Evolutionary conservation across 371 early-diverging fungal genomes (phyloP).

Genomic region (Blakeslea trispora): DNA sequence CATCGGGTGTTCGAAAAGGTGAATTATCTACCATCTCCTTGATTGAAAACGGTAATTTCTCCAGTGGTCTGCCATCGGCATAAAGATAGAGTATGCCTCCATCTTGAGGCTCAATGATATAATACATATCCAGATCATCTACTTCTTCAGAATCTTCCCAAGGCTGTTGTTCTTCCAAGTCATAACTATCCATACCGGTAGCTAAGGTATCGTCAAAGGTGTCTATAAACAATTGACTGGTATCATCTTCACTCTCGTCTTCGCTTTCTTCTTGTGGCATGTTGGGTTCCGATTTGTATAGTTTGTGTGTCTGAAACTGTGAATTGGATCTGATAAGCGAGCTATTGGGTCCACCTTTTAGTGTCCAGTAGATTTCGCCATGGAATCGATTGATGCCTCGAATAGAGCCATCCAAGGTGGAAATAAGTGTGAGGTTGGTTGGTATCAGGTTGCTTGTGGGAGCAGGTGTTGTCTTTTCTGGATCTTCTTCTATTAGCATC

Average conservation of each 20-base stretch:
- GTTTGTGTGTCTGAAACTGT: slow-evolving; percentile 18
- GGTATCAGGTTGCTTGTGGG: slow-evolving; percentile 7
- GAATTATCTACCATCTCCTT: slow-evolving; percentile 65
- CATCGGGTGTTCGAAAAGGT: slow-evolving; percentile 60
- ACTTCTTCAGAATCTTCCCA: slow-evolving; percentile 8
- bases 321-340: slow-evolving; percentile 41
- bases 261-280: neutral
- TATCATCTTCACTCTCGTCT: slow-evolving; percentile 9
- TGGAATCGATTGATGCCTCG: slow-evolving; percentile 43
- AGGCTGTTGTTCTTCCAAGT: slow-evolving; percentile 10
- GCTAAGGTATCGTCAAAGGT: slow-evolving; percentile 13
- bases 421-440: slow-evolving; percentile 40
- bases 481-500: slow-evolving; percentile 6
- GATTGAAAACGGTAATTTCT: slow-evolving; percentile 74
- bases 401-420: slow-evolving; percentile 51
- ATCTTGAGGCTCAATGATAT: slow-evolving; percentile 72
- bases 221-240: slow-evolving; percentile 7
- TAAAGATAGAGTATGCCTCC: slow-evolving; percentile 59
- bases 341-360: slow-evolving; percentile 34
- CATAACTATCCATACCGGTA: slow-evolving; percentile 6
- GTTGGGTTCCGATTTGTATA: slow-evolving; percentile 10
- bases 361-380: slow-evolving; percentile 41
- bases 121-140: slow-evolving; percentile 42
- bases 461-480: slow-evolving; percentile 1
- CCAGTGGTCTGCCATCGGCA: slow-evolving; percentile 55